A percentile compares a stretch with the other conserved stretches of the same genome.
Conservation (phyloP, 1,284 basidiomycete species). For the Heliocybe sulcata region DNA sequence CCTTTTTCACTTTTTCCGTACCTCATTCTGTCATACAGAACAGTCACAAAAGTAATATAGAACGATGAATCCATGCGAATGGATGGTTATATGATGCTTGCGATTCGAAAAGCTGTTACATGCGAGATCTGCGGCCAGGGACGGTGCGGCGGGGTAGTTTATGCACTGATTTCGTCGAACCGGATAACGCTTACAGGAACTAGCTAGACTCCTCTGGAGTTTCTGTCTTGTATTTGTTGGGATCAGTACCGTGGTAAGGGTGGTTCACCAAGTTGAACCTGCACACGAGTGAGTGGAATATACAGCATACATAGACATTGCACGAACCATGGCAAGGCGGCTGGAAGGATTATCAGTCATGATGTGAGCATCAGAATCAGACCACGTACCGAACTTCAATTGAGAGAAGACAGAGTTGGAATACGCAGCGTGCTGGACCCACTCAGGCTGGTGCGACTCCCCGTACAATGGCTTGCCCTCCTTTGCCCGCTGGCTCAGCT, state of each 20-base stretch:
- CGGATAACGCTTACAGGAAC: not conserved
- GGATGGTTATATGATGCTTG: no score
- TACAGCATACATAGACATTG: conserved; percentile 7
- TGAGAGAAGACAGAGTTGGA: conserved; percentile 92
- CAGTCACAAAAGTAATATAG: no score
- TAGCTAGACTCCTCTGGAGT: conserved; percentile 14
- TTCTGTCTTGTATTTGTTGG: conserved; percentile 65
- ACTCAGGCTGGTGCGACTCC: conserved; percentile 73
- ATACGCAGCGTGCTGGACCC: conserved; percentile 86
- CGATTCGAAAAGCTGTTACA: no score
- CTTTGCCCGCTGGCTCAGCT: conserved; percentile 64
- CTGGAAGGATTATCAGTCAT: conserved; percentile 26
- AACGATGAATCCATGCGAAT: no score
- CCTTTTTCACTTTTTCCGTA: no score
- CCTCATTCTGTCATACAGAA: no score
- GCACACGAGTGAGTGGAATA: conserved; percentile 6
- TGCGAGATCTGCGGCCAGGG: no score
- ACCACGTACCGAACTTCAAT: conserved; percentile 79
- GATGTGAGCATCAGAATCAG: not conserved
- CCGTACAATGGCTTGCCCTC: conserved; percentile 84
- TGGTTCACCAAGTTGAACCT: conserved; percentile 95
- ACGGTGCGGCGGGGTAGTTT: no score
- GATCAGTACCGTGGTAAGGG: conserved; percentile 79
- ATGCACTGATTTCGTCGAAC: not conserved
- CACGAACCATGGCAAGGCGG: conserved; percentile 49